Base-by-base conservation (phyloP, 305 asterid species). In the Fraxinus xanthoxyloides region DNA sequence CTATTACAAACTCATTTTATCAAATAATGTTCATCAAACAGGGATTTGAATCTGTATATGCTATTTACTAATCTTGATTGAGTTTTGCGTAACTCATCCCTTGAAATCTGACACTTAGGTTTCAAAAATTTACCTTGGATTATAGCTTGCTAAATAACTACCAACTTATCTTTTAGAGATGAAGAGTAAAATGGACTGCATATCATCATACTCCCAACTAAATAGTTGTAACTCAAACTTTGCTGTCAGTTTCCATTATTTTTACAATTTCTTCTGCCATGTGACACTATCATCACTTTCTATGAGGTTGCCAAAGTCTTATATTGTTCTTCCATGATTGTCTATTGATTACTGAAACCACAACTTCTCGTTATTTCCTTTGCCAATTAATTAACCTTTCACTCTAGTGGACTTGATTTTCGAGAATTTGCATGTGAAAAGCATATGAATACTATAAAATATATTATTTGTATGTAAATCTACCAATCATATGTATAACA, bases 21-120 rank as follows among this genome's bases (percentile, higher is more conserved):
- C 51, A 9, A 40, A 40, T 40, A 40, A 40, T 40, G 51, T 40
- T 40, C 17, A 10, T 40, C 15, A 40, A 40, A 10, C 3, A 40
- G 51, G 15, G 17, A 24, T 72, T 80, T 81, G 67, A 73, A 59
- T 67, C 77, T 40, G 23, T 78, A 28, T 77, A 70, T 83, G 82
- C 80, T 63, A 28, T 17, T 4, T 54, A 46, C 35, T 73, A 77
- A 67, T 56, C 79, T 13, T 78, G 38, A 35, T 28, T 73, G 59
- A 65, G 19, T 69, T 79, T 72, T 63, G 72, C 77, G 17, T 43
- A 28, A 51, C 75, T 65, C 31, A 23, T 84, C 54, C 70, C 10
- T 54, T 24, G 63, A 85, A 54, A 23, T 30, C 6, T 63, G 32
- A 63, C 32, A 63, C 72, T 63, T 48, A 7, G 12, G 13, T 28